Evolutionary conservation across 139 green algal genomes (phyloP), one percentile per base, ranked within the genome.

Genomic region (Medakamo hakoo): DNA sequence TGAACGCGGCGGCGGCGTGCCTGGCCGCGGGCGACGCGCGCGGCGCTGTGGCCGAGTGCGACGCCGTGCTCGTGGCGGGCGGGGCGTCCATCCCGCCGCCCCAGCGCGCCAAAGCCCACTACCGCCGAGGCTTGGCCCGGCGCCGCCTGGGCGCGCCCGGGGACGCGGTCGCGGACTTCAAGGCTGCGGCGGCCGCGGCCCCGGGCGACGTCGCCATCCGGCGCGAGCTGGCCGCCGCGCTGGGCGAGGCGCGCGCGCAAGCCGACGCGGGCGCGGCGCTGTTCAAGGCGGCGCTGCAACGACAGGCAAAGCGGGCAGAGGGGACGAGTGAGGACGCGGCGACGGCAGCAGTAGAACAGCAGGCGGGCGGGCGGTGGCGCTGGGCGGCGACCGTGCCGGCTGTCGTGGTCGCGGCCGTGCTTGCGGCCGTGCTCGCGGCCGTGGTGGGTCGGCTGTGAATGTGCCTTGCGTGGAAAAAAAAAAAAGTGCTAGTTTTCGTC

Each of bases 1-100:
- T 88, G 29, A 91, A 91, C 67, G 80, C 84, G 62, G 72, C 84
- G 1, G 84, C 84, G 20, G 71, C 52, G 24, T 73, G 87, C 61
- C 59, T 94, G 0, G 73, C 81, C 57, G 40, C 71, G n/a, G 69
- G 65, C 0, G 75, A 90, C 65, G 83, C 71, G 30, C 59, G 76
- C 30, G 75, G 64, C 1, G 80, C 76, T 25, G 73, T 84, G 0
- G 71, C 76, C 60, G 78, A 82, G 58, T 82, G 76, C 62, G 30
- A 3, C 5, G 32, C 75, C 56, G 73, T 71, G 48, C 58, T 76
- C 2, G 4, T 14, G 3, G 55, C 62, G 25, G n/a, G n/a, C n/a
- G n/a, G n/a, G n/a, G n/a, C n/a, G n/a, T n/a, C n/a, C n/a, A n/a
- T n/a, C n/a, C n/a, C n/a, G n/a, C 57, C 75, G 18, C 16, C 24